These are phyloP conservation scores for Paraglomus occultum DNA, from an alignment of 192 early-diverging fungal genomes.

Conservation along the genomic window DNA sequence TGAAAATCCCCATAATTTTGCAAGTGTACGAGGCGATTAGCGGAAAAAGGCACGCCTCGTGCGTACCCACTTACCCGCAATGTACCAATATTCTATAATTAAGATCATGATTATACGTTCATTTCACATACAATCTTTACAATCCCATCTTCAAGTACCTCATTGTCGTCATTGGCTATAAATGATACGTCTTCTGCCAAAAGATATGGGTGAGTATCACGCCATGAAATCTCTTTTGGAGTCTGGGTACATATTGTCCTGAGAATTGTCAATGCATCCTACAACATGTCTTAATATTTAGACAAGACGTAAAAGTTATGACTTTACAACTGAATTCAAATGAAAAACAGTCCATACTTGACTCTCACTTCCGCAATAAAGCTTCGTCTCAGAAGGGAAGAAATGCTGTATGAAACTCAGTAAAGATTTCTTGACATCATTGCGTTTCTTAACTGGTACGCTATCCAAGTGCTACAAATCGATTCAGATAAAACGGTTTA, in stretches of 20 bases:
- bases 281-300: neutral
- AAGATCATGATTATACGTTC: neutral
- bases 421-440: constrained; percentile 82
- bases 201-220: constrained; percentile 86
- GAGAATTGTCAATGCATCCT: constrained; percentile 64
- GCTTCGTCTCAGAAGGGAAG: constrained; percentile 79
- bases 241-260: constrained; percentile 76
- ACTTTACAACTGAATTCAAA: constrained; percentile 6
- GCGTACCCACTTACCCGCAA: constrained; percentile 85
- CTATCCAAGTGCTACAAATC: constrained; percentile 59
- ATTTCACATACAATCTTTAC: neutral
- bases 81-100: constrained; percentile 49
- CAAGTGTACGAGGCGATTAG: constrained; percentile 89
- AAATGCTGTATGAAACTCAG: constrained; percentile 80
- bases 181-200: constrained; percentile 76
- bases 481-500: neutral
- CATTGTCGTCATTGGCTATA: constrained; percentile 51
- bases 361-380: constrained; percentile 60
- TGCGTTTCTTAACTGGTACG: constrained; percentile 60
- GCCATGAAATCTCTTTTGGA: constrained; percentile 80
- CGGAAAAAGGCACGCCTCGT: constrained; percentile 80
- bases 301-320: neutral
- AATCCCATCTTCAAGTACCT: constrained; percentile 18
- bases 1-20: constrained; percentile 96
- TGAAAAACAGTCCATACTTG: constrained; percentile 30